phyloP scores from a whole-genome alignment of 805 yeast genomes.

The Wickerhamomyces pijperi region DNA sequence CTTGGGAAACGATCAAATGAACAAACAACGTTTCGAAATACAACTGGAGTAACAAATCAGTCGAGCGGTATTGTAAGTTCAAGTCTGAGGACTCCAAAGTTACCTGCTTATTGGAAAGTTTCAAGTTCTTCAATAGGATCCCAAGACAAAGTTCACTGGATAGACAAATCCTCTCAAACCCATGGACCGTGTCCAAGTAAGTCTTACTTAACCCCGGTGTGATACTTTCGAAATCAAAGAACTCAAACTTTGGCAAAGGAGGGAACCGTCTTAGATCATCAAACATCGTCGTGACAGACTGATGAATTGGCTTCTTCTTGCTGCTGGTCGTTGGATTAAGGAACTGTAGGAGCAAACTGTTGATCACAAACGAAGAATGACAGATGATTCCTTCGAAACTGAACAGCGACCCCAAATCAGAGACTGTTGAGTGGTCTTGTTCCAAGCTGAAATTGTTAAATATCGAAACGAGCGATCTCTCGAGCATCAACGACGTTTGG shows the following conservation, averaged over 20 bases:
- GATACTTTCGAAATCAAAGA: conserved; percentile 7
- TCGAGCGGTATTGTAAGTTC: conserved; percentile 5
- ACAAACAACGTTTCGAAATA: conserved; percentile 9
- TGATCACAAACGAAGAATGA: conserved; percentile 9
- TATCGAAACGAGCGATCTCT: conserved; percentile 6
- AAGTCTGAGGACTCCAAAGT: conserved; percentile 2
- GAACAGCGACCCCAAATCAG: conserved; percentile 13
- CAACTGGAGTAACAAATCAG: conserved; percentile 7
- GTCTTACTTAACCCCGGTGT: neutral
- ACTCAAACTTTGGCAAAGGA: conserved; percentile 17
- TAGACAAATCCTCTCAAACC: neutral
- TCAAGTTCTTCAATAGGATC: neutral
- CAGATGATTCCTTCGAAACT: conserved; percentile 12
- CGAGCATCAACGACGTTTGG: conserved; percentile 8
- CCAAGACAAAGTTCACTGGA: neutral
- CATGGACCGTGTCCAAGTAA: neutral
- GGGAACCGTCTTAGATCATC: conserved; percentile 11
- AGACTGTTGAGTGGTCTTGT: conserved; percentile 8
- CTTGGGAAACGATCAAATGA: conserved; percentile 7
- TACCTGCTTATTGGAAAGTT: neutral
- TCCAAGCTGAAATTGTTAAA: conserved; percentile 5
- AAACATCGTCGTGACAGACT: conserved; percentile 4
- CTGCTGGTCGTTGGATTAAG: no score
- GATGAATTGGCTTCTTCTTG: conserved; percentile 4
- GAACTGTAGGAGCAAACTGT: conserved; percentile 5